Percentiles rank a stretch among this genome's conserved stretches.
Evolutionary conservation across 148 eudicot species (phyloP).

Genomic region (Vaccinium macrocarpon): DNA sequence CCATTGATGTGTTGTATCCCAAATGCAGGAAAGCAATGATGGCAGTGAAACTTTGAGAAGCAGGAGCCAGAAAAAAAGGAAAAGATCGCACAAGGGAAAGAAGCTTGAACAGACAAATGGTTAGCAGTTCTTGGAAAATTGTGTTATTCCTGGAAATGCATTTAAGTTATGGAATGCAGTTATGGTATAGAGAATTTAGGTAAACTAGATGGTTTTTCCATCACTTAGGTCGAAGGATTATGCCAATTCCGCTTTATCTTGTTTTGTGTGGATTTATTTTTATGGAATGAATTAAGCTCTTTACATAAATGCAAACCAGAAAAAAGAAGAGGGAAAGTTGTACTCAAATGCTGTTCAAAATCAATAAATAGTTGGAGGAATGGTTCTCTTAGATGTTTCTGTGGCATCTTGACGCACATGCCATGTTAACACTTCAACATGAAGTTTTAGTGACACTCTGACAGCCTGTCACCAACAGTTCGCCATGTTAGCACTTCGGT

Average conservation of each 20-base stretch:
- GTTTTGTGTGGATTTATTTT: neutral
- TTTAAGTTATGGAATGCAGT: neutral
- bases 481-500: too few relatives aligned
- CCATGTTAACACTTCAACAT: neutral
- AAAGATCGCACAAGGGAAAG: slow-evolving; percentile 52
- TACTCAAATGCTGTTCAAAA: neutral
- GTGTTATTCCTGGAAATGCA: neutral
- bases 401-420: neutral
- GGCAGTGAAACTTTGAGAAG: slow-evolving; percentile 26
- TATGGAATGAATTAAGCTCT: neutral
- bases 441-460: neutral
- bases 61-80: slow-evolving; percentile 57
- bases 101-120: slow-evolving; percentile 21
- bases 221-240: neutral
- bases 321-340: neutral
- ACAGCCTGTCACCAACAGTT: neutral
- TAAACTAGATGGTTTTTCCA: neutral
- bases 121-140: neutral
- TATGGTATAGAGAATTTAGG: neutral
- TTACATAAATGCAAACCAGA: neutral
- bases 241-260: neutral
- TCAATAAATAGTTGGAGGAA: neutral
- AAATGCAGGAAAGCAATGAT: slow-evolving; percentile 36
- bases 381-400: neutral
- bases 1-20: neutral